These are phyloP conservation scores for Alternaria sp. DNA, from an alignment of 2,329 filamentous ascomycete species.

Conservation along the genomic window DNA sequence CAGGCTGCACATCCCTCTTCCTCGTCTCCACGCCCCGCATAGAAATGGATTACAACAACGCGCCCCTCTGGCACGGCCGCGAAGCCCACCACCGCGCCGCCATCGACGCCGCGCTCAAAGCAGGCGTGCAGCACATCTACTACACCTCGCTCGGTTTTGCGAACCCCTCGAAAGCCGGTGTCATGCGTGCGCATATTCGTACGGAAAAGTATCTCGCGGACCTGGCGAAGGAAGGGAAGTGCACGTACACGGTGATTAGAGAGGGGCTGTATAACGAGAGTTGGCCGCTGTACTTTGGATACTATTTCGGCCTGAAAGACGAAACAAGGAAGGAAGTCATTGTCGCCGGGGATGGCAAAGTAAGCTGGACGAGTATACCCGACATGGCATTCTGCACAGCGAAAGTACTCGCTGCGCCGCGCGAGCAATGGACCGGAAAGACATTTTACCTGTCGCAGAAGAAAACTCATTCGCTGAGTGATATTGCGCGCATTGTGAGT, in stretches of 20 bases:
- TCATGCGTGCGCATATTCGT: constrained; percentile 56
- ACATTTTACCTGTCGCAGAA: constrained; percentile 50
- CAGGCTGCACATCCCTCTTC: constrained; percentile 51
- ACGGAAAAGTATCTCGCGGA: constrained; percentile 52
- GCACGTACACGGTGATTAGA: constrained; percentile 48
- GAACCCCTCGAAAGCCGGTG: constrained; percentile 50
- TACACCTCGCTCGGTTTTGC: constrained; percentile 55
- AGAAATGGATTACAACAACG: constrained; percentile 53
- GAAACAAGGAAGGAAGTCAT: constrained; percentile 49
- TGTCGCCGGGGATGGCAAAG: constrained; percentile 51
- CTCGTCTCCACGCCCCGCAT: constrained; percentile 55
- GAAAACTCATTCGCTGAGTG: constrained; percentile 30
- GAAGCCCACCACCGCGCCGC: constrained; percentile 54
- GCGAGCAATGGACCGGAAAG: constrained; percentile 43
- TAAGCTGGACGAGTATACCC: constrained; percentile 54
- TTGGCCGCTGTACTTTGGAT: constrained; percentile 57
- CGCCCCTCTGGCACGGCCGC: constrained; percentile 50
- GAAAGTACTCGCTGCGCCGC: constrained; percentile 43
- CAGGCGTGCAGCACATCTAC: constrained; percentile 54
- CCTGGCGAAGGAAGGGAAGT: constrained; percentile 26
- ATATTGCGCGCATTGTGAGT: constrained; percentile 42
- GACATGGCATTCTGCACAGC: constrained; percentile 55
- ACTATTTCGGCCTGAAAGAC: constrained; percentile 45
- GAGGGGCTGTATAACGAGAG: constrained; percentile 57
- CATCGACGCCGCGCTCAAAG: constrained; percentile 51